phyloP scores from a whole-genome alignment of 306 rosid species.

The Quercus agrifolia region DNA sequence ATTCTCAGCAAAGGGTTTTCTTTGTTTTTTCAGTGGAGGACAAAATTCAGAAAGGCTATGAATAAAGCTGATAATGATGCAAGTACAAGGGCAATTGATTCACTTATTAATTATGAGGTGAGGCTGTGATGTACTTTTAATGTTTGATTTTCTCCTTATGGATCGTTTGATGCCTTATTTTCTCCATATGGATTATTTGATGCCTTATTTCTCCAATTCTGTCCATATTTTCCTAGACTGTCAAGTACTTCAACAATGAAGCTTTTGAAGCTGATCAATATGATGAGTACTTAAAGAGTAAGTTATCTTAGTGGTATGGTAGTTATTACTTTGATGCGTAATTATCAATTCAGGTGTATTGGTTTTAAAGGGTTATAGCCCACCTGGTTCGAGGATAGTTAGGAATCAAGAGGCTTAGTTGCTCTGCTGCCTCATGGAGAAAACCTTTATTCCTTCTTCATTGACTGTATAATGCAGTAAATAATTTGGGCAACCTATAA shows the following conservation, averaged over 20 bases:
- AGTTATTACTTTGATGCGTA: neutral
- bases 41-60: conserved; percentile 94
- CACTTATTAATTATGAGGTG: conserved; percentile 96
- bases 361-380: neutral
- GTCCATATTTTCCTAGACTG: conserved; percentile 53
- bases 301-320: conserved; percentile 35
- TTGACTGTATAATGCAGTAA: neutral
- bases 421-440: neutral
- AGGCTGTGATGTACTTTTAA: conserved; percentile 15
- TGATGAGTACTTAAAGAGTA: conserved; percentile 78
- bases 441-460: neutral
- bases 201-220: neutral
- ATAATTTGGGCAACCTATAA: neutral
- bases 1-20: conserved; percentile 10
- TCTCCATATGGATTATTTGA: neutral
- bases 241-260: conserved; percentile 95
- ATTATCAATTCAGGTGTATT: neutral
- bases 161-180: neutral
- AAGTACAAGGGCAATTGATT: conserved; percentile 77
- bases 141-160: neutral
- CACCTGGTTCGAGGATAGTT: neutral
- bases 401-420: neutral
- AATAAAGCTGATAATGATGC: conserved; percentile 98
- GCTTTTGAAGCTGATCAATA: conserved; percentile 67
- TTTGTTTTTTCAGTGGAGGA: conserved; percentile 81